Conservation (phyloP, 2,329 filamentous ascomycete species). For the Trichoderma endophyticum region DNA sequence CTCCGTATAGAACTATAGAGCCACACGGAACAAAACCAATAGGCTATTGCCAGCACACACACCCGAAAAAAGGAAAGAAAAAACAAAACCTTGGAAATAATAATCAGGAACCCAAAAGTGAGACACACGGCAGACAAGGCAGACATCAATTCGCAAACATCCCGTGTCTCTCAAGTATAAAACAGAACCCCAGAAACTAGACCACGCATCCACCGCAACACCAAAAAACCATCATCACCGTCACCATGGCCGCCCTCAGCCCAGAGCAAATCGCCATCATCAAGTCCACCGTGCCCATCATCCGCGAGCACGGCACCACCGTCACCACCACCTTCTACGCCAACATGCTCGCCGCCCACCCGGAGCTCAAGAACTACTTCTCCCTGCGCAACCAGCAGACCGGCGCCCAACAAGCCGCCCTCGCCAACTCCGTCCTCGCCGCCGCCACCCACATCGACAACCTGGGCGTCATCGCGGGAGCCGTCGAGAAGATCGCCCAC, state of each 20-base stretch:
- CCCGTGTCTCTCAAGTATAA: neutral
- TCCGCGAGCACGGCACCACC: slow-evolving; percentile 62
- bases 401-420: slow-evolving; percentile 63
- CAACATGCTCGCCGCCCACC: slow-evolving; percentile 62
- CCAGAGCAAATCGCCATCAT: slow-evolving; percentile 65
- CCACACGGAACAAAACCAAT: neutral
- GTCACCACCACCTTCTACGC: slow-evolving; percentile 71
- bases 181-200: neutral
- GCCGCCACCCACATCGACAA: slow-evolving; percentile 72
- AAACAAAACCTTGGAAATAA: neutral
- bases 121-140: neutral
- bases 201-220: neutral
- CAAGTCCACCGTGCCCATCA: slow-evolving; percentile 72
- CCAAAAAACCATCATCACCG: neutral
- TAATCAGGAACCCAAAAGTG: neutral
- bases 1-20: neutral
- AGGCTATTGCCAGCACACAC: neutral
- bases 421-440: slow-evolving; percentile 66
- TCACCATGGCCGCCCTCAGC: slow-evolving; percentile 50
- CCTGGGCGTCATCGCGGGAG: slow-evolving; percentile 54
- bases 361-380: slow-evolving; percentile 66
- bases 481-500: slow-evolving; percentile 66
- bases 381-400: slow-evolving; percentile 66
- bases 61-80: neutral
- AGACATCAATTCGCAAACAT: neutral